Percentiles rank a stretch among this genome's conserved stretches.
Evolutionary conservation across 1,139 yeast species (phyloP).

Genomic region (Kurtzmaniella quercitrusa): DNA sequence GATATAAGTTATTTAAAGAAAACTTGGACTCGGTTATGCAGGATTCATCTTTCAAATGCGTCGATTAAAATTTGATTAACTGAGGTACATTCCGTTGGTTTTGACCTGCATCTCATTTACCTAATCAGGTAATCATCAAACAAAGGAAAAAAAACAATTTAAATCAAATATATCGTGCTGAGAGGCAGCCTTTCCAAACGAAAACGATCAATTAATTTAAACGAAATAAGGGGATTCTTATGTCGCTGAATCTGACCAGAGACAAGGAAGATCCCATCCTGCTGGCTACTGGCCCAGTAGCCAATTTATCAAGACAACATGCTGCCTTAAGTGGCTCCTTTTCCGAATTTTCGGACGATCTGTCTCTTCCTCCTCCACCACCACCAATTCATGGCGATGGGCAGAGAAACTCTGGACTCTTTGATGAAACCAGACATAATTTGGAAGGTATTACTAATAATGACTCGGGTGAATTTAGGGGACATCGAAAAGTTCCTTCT

Average conservation of each 20-base stretch:
- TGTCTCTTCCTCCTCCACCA: constrained; percentile 8
- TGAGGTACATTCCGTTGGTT: not conserved
- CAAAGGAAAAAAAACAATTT: not conserved
- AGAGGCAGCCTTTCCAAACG: not conserved
- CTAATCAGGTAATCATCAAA: not conserved
- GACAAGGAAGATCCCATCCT: not conserved
- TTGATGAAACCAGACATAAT: constrained; percentile 7
- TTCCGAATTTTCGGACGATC: not conserved
- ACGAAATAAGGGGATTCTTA: not conserved
- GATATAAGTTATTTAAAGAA: not conserved
- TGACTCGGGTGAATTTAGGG: not conserved
- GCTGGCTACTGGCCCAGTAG: not conserved
- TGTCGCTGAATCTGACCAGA: not conserved
- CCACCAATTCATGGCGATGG: constrained; percentile 5
- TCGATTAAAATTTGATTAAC: not conserved
- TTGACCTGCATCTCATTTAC: not conserved
- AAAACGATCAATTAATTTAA: not conserved
- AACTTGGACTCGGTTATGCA: not conserved
- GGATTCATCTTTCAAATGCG: not conserved
- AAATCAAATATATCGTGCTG: not conserved
- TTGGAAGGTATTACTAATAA: not conserved
- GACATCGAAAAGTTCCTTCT: constrained; percentile 2
- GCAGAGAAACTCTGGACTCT: constrained; percentile 3
- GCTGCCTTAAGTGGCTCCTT: not conserved
- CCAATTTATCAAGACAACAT: not conserved